A percentile compares a stretch with the other conserved stretches of the same genome.
Evolutionary conservation across 2,329 filamentous ascomycete species (phyloP).

Genomic region (Penicillium sumatraense): DNA sequence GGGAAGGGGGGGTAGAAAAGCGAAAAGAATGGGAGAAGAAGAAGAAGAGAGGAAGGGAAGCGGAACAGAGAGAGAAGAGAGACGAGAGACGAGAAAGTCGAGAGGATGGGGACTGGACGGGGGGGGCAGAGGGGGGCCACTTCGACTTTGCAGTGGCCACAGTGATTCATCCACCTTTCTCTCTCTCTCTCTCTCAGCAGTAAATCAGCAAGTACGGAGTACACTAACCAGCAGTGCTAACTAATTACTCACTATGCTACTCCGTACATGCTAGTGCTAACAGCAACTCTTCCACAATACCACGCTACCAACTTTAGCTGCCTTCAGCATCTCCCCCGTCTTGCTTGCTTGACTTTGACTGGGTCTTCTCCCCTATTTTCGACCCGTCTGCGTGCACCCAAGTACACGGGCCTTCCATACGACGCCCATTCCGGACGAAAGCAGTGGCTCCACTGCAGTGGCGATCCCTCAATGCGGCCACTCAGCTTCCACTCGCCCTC

Average conservation of each 20-base stretch:
- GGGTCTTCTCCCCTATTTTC: not conserved
- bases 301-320: not conserved
- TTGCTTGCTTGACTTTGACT: not conserved
- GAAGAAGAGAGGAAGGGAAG: constrained; percentile 18
- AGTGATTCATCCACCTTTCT: not conserved
- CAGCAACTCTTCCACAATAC: not conserved
- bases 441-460: constrained; percentile 20
- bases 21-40: constrained; percentile 20
- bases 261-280: too few relatives aligned
- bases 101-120: constrained; percentile 3
- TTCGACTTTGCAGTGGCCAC: constrained; percentile 10
- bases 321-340: not conserved
- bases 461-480: constrained; percentile 23
- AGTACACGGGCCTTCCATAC: constrained; percentile 12
- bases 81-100: constrained; percentile 1
- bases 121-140: not conserved
- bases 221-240: too few relatives aligned
- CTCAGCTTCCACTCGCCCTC: not conserved
- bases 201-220: too few relatives aligned
- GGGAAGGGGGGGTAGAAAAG: constrained; percentile 5
- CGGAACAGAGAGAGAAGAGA: constrained; percentile 10
- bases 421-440: constrained; percentile 20
- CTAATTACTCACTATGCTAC: too few relatives aligned
- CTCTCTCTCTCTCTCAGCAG: not conserved
- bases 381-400: constrained; percentile 10